Base-by-base conservation (phyloP, 225 moss, liverwort and hornwort species). In the Marchantia polymorpha region DNA sequence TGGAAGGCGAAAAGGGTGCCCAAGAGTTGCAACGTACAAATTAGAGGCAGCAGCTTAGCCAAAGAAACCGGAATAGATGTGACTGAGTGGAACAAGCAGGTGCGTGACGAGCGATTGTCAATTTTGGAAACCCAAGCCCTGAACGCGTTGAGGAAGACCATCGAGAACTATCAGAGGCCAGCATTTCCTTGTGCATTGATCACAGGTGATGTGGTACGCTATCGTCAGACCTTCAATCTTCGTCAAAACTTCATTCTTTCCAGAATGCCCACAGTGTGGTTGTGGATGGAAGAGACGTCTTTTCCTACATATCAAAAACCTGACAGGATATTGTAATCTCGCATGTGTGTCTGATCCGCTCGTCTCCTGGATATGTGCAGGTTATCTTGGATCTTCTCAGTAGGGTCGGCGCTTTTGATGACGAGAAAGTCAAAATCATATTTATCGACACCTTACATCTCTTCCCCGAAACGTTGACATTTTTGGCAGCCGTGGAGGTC, bases 151-250 rank as follows among this genome's bases (percentile, higher is more conserved):
- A 88, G 85, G 87, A 83, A 27, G 53, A 78, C 94, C 0, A 85
- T 90, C 71, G 90, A 91, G 11, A 89, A 30, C 56, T 96, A 88
- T 75, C 79, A 89, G 73, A 89, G 79, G 77, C 93, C 96, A 53
- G 88, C 94, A 3, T 96, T 96, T 87, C 96, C 96, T 55, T 96
- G 96, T 83, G 96, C 96, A 29, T 86, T 96, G 89, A 96, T 96
- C 81, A 91, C 96, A 79, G 96, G 96, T 84, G 96, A 96, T 88
- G 96, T 94, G 91, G 95, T 94, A 96, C 82, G 95, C 79, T 77
- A 69, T 71, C 59, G 8, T 17, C 26, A 52, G 78, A 79, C 76
- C 78, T 80, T 60, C 48, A 29, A n/a, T 73, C 51, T 73, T 30
- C 30, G 25, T 26, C 15, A 47, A 31, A 68, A 31, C 19, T 23